Percentiles rank a stretch among this genome's conserved stretches.
These are phyloP conservation scores for Eucalyptus pumila DNA, from an alignment of 345 rosid species.

Conservation along the genomic window DNA sequence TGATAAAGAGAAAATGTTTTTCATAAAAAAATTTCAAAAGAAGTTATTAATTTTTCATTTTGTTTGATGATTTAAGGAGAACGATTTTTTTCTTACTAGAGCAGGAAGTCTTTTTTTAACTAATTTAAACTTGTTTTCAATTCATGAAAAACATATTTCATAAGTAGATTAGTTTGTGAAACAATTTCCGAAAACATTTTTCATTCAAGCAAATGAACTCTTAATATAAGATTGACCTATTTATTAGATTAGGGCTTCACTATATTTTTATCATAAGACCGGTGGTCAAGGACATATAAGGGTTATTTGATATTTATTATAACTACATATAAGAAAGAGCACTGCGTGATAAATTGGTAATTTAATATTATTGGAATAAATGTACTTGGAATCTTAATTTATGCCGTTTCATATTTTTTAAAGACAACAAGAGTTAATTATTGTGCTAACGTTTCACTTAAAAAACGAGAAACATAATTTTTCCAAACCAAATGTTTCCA, in stretches of 20 bases:
- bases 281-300: background rate
- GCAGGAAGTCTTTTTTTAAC: accelerated
- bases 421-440: background rate
- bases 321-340: background rate
- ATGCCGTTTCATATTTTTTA: background rate
- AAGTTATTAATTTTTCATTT: background rate
- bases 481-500: background rate
- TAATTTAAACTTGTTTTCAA: background rate
- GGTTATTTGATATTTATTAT: background rate
- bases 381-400: background rate
- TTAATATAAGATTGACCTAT: background rate
- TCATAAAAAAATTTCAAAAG: too few species aligned
- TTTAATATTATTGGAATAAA: background rate
- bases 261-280: too few species aligned
- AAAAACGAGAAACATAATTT: background rate
- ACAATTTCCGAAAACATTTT: accelerated
- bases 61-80: background rate
- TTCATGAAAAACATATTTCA: background rate
- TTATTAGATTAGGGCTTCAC: background rate
- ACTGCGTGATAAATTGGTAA: background rate
- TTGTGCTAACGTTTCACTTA: background rate
- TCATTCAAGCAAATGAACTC: background rate
- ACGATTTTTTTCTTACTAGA: accelerated
- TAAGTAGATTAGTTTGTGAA: background rate
- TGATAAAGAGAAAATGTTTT: background rate